Evolutionary conservation across 371 early-diverging fungal genomes (phyloP).

Genomic region (Sporodiniella umbellata): DNA sequence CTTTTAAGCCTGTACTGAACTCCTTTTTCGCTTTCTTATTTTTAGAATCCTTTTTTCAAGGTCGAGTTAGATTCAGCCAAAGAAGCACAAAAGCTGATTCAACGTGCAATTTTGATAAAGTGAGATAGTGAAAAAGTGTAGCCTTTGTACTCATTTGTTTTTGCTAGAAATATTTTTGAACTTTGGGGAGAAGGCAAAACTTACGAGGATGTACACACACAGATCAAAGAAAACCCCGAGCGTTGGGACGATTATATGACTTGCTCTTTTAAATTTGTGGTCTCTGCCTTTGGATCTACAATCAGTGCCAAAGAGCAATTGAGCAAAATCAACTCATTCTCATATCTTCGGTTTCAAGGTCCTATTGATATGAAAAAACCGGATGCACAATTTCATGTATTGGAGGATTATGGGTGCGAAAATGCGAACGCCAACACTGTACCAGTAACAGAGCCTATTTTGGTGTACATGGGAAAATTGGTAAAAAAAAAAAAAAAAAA

Average conservation of each 20-base stretch:
- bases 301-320: conserved; percentile 69
- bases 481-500: conserved; percentile 22
- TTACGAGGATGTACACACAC: conserved; percentile 61
- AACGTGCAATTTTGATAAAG: conserved; percentile 85
- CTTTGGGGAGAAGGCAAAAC: conserved; percentile 72
- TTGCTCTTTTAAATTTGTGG: conserved; percentile 79
- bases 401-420: conserved; percentile 69
- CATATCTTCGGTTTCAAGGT: conserved; percentile 27
- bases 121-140: conserved; percentile 17
- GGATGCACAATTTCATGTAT: conserved; percentile 68
- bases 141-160: neutral
- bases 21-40: neutral
- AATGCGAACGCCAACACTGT: conserved; percentile 33
- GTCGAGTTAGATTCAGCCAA: conserved; percentile 68
- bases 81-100: conserved; percentile 72
- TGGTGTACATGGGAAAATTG: conserved; percentile 73
- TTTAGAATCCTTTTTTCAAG: conserved; percentile 76
- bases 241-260: conserved; percentile 60
- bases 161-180: conserved; percentile 67
- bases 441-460: conserved; percentile 32
- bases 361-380: conserved; percentile 83
- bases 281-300: conserved; percentile 75
- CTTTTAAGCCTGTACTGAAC: too few relatives aligned
- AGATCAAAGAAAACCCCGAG: conserved; percentile 56
- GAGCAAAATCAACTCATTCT: conserved; percentile 64